Evolutionary conservation across 371 early-diverging fungal species (phyloP).

Genomic region (Mortierella sp.): DNA sequence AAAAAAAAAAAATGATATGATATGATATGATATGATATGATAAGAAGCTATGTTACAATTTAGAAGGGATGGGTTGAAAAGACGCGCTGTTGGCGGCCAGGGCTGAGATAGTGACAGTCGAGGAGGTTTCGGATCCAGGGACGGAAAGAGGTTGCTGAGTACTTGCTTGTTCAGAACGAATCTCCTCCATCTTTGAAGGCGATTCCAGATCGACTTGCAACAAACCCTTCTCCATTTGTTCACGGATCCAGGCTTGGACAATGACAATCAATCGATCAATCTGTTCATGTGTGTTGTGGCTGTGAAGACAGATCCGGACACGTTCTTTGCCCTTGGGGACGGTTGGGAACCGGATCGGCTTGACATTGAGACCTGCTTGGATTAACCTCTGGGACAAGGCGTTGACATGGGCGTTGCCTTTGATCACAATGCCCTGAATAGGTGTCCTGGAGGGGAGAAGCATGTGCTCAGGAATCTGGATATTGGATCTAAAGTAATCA

Average conservation of each 20-base stretch:
- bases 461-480: conserved; percentile 59
- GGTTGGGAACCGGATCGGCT: conserved; percentile 84
- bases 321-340: conserved; percentile 85
- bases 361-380: conserved; percentile 71
- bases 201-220: too few relatives aligned
- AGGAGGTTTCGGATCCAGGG: too few relatives aligned
- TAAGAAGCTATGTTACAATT: conserved; percentile 12
- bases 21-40: too few relatives aligned
- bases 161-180: too few relatives aligned
- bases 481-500: conserved; percentile 57
- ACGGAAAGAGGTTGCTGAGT: too few relatives aligned
- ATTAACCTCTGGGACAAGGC: conserved; percentile 69
- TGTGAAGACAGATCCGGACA: conserved; percentile 83
- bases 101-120: too few relatives aligned
- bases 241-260: conserved; percentile 55
- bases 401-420: conserved; percentile 73
- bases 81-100: too few relatives aligned
- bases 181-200: too few relatives aligned
- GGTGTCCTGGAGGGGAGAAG: conserved; percentile 72
- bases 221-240: not conserved
- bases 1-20: too few relatives aligned
- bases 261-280: conserved; percentile 63
- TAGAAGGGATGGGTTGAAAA: conserved; percentile 7
- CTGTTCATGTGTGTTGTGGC: conserved; percentile 73
- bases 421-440: conserved; percentile 81